phyloP scores from a whole-genome alignment of 2,329 filamentous ascomycete species.

The Talaromyces albobiverticillius region DNA sequence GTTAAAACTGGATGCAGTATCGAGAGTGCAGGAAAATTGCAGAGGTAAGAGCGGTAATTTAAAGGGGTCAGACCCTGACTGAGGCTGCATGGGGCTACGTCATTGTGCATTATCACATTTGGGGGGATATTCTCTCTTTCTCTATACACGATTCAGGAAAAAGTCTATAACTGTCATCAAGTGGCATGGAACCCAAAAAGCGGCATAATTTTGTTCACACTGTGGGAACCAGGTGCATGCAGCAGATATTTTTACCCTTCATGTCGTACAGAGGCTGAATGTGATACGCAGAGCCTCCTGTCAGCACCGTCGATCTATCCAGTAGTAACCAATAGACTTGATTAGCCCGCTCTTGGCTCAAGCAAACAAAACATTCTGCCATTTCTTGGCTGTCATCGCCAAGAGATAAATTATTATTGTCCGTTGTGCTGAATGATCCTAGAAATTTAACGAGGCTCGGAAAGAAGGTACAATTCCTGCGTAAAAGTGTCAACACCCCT shows the following conservation, averaged over 20 bases:
- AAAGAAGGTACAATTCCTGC: too few species aligned
- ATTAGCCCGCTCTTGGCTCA: background rate
- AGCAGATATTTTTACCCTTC: background rate
- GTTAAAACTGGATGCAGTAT: background rate
- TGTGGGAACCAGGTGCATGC: background rate
- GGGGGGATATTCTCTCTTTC: background rate
- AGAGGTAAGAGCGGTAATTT: background rate
- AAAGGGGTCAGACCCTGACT: conserved; percentile 3
- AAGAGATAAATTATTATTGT: conserved; percentile 2
- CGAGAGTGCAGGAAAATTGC: background rate
- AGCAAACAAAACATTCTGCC: background rate
- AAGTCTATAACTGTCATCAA: background rate
- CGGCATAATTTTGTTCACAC: background rate
- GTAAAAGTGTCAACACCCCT: too few species aligned
- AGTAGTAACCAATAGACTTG: too few species aligned
- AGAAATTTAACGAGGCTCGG: background rate
- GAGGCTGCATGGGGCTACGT: conserved; percentile 1
- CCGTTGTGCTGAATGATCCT: background rate
- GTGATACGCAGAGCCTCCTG: too few species aligned
- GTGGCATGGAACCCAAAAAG: conserved; percentile 1
- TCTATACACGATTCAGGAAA: background rate
- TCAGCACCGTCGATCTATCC: too few species aligned
- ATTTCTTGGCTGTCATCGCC: background rate
- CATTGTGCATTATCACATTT: background rate
- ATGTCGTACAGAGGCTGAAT: background rate